These are phyloP conservation scores for Neonectria faginata DNA, from an alignment of 2,329 filamentous ascomycete species.

Conservation along the genomic window DNA sequence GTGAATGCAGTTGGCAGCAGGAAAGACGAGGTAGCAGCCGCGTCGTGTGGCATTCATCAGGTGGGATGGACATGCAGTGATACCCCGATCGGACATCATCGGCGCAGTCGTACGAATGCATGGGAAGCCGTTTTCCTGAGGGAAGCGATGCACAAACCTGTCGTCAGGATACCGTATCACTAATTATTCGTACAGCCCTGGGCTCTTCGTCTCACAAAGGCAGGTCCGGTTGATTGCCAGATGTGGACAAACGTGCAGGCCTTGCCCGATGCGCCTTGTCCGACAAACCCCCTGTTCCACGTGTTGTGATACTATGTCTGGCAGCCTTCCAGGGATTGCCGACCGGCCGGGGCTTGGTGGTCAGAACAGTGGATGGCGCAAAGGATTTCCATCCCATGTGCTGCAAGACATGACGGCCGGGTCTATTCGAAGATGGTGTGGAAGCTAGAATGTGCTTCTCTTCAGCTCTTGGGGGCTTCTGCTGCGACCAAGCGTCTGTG, in stretches of 20 bases:
- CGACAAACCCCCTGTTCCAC: slow-evolving; percentile 29
- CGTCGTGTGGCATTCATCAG: slow-evolving; percentile 8
- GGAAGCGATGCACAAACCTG: not conserved
- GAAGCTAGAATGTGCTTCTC: not conserved
- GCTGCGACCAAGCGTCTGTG: not conserved
- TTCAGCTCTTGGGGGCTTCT: not conserved
- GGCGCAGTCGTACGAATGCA: not conserved
- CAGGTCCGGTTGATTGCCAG: slow-evolving; percentile 27
- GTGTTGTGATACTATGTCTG: slow-evolving; percentile 26
- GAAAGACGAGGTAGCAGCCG: slow-evolving; percentile 13
- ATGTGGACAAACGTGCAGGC: slow-evolving; percentile 37
- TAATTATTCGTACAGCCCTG: slow-evolving; percentile 12
- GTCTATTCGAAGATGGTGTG: slow-evolving; percentile 13
- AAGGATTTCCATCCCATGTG: not conserved
- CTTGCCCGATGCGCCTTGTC: slow-evolving; percentile 23
- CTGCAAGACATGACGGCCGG: slow-evolving; percentile 5
- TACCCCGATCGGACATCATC: not conserved
- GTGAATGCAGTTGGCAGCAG: slow-evolving; percentile 7
- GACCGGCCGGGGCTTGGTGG: slow-evolving; percentile 21
- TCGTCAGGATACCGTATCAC: not conserved
- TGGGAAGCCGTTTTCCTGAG: not conserved
- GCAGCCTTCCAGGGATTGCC: slow-evolving; percentile 15
- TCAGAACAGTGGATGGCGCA: slow-evolving; percentile 25
- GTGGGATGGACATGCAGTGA: not conserved
- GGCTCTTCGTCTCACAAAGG: slow-evolving; percentile 19